Evolutionary conservation across 192 early-diverging fungal species (phyloP), one percentile per base, ranked within the genome.

Genomic region (Kickxella alabastrina): DNA sequence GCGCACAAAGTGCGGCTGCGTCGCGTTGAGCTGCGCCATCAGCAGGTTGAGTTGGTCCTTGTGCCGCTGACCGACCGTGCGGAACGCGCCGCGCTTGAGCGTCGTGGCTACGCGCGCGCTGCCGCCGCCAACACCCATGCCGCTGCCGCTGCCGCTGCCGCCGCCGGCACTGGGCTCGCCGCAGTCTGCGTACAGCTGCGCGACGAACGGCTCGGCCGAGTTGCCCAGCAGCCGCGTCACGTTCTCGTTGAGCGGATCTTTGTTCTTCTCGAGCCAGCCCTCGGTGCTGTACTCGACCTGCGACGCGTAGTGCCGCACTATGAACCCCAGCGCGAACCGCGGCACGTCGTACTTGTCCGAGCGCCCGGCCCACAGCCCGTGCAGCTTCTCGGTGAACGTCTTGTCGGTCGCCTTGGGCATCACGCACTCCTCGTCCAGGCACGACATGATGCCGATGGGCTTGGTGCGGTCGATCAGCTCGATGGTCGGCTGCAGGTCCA

Each of bases 191-290:
- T 96, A 98, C 10, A 98, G 76, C 14, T 64, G 67, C 12, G 85
- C 83, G 28, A 98, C 65, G 58, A 87, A 93, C 40, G 79, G 79
- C 57, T 95, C 86, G 10, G 80, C 72, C 21, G 92, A 95, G 27
- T 81, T 78, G 26, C 92, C 92, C 23, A 98, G 62, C 28, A 96
- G 69, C 22, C 85, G 77, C 0, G 94, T 94, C 25, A 97, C 79
- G 68, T 90, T 90, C 62, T 96, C 94, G 66, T 98, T 97, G 47
- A 98, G 80, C 12, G 90, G 94, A 61, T 98, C 96, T 70, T 95
- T 97, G 82, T 98, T 98, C 80, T 96, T 97, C 74, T 98, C 91
- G 4, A 98, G 76, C 94, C 94, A 98, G 26, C 92, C 93, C 9
- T 76, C 57, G 3, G 86, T 88, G 54, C 78, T 84, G 61, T 98